Base-by-base conservation (phyloP, 768 basidiomycete species). In the Tylopilus sp. region DNA sequence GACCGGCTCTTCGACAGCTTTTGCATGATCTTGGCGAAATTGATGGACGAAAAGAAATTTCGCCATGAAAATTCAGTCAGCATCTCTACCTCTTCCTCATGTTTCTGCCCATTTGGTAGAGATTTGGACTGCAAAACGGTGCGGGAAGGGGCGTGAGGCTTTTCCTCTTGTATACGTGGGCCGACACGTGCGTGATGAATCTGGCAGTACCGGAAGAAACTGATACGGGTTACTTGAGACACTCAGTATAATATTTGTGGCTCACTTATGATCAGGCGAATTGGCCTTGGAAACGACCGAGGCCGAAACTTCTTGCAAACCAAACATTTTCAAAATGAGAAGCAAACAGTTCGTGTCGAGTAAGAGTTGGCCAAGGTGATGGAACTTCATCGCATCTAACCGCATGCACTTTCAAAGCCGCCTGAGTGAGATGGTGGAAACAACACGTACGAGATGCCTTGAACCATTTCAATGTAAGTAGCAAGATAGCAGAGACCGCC, bases 21-120 rank as follows among this genome's bases (percentile, higher is more conserved):
- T 67, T 99, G 95, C 84, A 99, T 88, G 56, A 99, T 89, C 69
- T 93, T 95, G 9, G 95, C 88, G 66, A 98, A 97, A 67, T 98
- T 99, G 71, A 98, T 95, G 20, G 88, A 86, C 25, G 91, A 83
- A 71, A 98, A 98, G 71, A 99, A 98, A 70, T 98, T 98, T 44
- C 97, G 74, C 93, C 95, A 98, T 4, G 93, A 95, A 68, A 90
- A 99, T 31, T 98, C 93, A 12, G 87, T 88, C 44, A 99, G 76
- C 68, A 97, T 76, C 62, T 98, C 95, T 21, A 98, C 73, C 58
- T 98, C 95, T 63, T 95, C 92, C 43, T 90, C 86, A 25, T 81
- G 79, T 59, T 76, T 82, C 60, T 84, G 80, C 36, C 87, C 88
- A 59, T 89, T 88, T 3, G 88, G 86, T 9, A 89, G 73, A 6